These are phyloP conservation scores for Phytophthora macrochlamydospora DNA, from an alignment of 352 stramenopile genomes.

Conservation along the genomic window DNA sequence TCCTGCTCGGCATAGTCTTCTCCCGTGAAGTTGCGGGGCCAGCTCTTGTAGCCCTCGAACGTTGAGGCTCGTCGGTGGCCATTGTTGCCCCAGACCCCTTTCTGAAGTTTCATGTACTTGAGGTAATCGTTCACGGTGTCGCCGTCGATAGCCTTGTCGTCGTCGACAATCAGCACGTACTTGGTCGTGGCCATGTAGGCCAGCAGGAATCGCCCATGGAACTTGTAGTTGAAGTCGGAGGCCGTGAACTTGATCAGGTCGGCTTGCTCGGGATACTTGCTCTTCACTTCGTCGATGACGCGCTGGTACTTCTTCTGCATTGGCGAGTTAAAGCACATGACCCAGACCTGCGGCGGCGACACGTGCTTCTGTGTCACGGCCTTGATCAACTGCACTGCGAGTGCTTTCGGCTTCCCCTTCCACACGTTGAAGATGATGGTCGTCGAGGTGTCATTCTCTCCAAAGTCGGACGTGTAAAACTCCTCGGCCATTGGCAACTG, in stretches of 20 bases:
- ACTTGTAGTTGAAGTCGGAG: slow-evolving; percentile 61
- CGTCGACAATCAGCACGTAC: slow-evolving; percentile 56
- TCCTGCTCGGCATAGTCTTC: slow-evolving; percentile 53
- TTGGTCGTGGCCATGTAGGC: slow-evolving; percentile 63
- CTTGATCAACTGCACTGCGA: slow-evolving; percentile 49
- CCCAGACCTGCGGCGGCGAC: slow-evolving; percentile 51
- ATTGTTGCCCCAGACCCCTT: slow-evolving; percentile 57
- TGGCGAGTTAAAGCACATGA: slow-evolving; percentile 68
- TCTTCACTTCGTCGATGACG: slow-evolving; percentile 39
- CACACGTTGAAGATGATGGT: slow-evolving; percentile 83
- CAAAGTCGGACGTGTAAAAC: slow-evolving; percentile 52
- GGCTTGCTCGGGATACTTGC: slow-evolving; percentile 23
- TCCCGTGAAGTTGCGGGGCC: slow-evolving; percentile 42
- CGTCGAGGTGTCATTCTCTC: slow-evolving; percentile 49
- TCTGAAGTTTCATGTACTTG: slow-evolving; percentile 43
- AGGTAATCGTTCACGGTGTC: slow-evolving; percentile 52
- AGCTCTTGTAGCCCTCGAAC: slow-evolving; percentile 59
- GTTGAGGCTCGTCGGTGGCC: slow-evolving; percentile 47
- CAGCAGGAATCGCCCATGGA: slow-evolving; percentile 54
- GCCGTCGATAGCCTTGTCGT: slow-evolving; percentile 52
- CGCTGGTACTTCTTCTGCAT: slow-evolving; percentile 45
- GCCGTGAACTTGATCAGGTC: slow-evolving; percentile 45
- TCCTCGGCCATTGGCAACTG: slow-evolving; percentile 42
- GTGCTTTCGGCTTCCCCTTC: slow-evolving; percentile 49
- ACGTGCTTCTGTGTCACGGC: slow-evolving; percentile 46